Percentiles rank a stretch among this genome's conserved stretches.
Evolutionary conservation across 2,329 filamentous ascomycete species (phyloP).

Genomic region (Rhytidhysteron rufulum): DNA sequence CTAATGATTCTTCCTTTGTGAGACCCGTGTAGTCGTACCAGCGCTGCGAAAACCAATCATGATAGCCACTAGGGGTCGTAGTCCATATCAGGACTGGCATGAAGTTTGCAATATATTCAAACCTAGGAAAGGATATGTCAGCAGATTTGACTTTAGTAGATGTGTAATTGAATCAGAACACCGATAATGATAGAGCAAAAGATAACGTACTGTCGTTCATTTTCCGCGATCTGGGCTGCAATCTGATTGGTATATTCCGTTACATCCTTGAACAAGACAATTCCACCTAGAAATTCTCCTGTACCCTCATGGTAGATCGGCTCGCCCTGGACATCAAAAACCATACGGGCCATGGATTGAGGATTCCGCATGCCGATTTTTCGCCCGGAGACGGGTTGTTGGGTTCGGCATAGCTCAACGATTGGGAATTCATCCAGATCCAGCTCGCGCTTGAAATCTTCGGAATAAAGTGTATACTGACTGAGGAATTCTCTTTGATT

Average conservation of each 20-base stretch:
- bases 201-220: slow-evolving; percentile 68
- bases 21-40: slow-evolving; percentile 79
- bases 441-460: slow-evolving; percentile 61
- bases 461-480: slow-evolving; percentile 60
- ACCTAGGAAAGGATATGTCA: too few species aligned
- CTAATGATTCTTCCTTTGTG: slow-evolving; percentile 58
- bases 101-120: slow-evolving; percentile 70
- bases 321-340: slow-evolving; percentile 66
- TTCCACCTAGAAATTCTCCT: slow-evolving; percentile 69
- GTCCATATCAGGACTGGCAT: slow-evolving; percentile 64
- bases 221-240: slow-evolving; percentile 63
- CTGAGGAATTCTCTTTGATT: slow-evolving; percentile 51
- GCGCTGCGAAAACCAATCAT: slow-evolving; percentile 72
- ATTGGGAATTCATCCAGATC: slow-evolving; percentile 63
- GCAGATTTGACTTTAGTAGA: too few species aligned
- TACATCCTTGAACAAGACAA: slow-evolving; percentile 69
- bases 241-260: slow-evolving; percentile 68
- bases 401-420: slow-evolving; percentile 58
- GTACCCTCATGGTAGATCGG: slow-evolving; percentile 63
- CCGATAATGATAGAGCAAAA: too few species aligned
- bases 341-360: slow-evolving; percentile 48
- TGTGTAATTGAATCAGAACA: too few species aligned
- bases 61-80: slow-evolving; percentile 59
- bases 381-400: slow-evolving; percentile 55
- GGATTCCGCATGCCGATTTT: slow-evolving; percentile 63